These are phyloP conservation scores for Magnaporthiopsis poae DNA, from an alignment of 2,329 filamentous ascomycete genomes.

Conservation along the genomic window DNA sequence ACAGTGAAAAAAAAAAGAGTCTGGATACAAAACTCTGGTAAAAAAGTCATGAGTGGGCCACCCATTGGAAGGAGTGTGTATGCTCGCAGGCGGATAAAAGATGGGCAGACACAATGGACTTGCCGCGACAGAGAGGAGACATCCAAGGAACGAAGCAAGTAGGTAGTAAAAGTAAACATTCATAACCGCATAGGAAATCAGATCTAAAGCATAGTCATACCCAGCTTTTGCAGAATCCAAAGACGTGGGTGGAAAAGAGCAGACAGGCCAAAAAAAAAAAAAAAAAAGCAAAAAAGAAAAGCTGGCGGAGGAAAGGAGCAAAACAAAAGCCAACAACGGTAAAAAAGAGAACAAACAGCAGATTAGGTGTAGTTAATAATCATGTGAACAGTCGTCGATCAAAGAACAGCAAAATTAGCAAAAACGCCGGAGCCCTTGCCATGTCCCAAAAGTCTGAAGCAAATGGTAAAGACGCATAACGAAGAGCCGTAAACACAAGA, in stretches of 20 bases:
- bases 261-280: background rate
- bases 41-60: background rate
- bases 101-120: background rate
- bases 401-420: background rate
- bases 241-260: background rate
- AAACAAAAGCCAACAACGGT: background rate
- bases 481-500: background rate
- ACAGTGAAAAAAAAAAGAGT: background rate
- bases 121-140: too few relatives aligned
- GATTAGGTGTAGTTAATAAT: background rate
- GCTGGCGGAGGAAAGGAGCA: background rate
- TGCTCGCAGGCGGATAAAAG: background rate
- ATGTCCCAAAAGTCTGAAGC: background rate
- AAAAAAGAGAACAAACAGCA: background rate
- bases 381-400: background rate
- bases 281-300: slow-evolving; percentile 1
- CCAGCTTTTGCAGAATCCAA: background rate
- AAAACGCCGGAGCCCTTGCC: background rate
- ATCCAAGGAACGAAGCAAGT: background rate
- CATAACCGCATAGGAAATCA: background rate
- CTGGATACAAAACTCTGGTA: background rate
- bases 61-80: background rate
- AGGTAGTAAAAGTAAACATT: too few relatives aligned
- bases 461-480: background rate
- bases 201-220: background rate